Conservation (phyloP, 2,329 filamentous ascomycete genomes). For the Talaromyces sp. region DNA sequence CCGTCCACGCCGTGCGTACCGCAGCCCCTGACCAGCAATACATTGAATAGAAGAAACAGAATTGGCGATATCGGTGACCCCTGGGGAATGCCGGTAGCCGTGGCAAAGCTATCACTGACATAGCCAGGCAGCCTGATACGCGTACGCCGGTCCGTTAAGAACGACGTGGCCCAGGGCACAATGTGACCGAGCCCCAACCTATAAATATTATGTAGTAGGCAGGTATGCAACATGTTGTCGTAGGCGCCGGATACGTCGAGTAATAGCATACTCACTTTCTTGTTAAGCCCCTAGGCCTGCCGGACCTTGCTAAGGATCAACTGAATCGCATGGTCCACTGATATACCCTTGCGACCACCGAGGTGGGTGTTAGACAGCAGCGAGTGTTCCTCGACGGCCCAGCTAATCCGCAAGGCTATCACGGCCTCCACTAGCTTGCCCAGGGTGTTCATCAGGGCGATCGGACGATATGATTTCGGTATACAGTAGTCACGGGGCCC, state of each 20-base stretch:
- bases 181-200: neutral
- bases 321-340: neutral
- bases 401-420: neutral
- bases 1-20: too few species aligned
- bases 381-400: neutral
- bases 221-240: neutral
- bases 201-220: neutral
- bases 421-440: neutral
- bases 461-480: neutral
- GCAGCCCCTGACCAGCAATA: neutral
- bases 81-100: neutral
- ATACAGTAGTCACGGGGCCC: neutral
- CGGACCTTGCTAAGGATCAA: neutral
- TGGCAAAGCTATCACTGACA: neutral
- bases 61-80: slow-evolving; percentile 5
- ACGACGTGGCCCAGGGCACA: neutral
- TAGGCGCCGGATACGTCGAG: neutral
- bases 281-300: neutral
- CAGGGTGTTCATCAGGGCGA: neutral
- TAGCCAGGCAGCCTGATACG: neutral
- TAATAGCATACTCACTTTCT: slow-evolving; percentile 1
- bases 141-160: neutral
- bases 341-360: slow-evolving; percentile 3
- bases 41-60: slow-evolving; percentile 4
- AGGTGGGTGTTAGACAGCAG: neutral